A percentile compares a stretch with the other conserved stretches of the same genome.
Evolutionary conservation across 75 land plant genomes (phyloP).

Genomic region (Azolla pinnata): DNA sequence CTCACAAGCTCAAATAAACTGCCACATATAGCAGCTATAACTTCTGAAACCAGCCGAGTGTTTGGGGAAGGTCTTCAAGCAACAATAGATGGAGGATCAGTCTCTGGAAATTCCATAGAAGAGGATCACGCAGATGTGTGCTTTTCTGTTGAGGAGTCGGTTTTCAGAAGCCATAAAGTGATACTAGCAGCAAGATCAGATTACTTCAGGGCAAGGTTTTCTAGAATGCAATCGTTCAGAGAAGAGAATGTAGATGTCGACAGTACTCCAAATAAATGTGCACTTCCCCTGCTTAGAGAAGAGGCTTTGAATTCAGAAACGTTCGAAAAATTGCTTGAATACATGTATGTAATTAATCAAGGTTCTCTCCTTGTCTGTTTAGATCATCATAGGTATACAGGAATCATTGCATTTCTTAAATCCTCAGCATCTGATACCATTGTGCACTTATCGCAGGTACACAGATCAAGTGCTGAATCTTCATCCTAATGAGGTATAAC

Average conservation of each 20-base stretch:
- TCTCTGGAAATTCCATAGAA: background rate
- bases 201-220: constrained; percentile 73
- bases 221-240: constrained; percentile 44
- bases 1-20: no score
- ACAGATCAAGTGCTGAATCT: constrained; percentile 66
- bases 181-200: constrained; percentile 79
- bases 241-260: constrained; percentile 32
- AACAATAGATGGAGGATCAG: constrained; percentile 8
- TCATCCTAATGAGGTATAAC: constrained; percentile 72
- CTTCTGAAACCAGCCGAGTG: background rate
- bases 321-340: constrained; percentile 84
- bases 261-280: constrained; percentile 1
- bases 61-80: background rate
- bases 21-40: background rate
- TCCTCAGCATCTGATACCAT: no score
- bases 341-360: constrained; percentile 52
- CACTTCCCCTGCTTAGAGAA: constrained; percentile 65
- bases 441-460: constrained; percentile 56
- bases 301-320: constrained; percentile 65
- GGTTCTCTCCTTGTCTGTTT: background rate
- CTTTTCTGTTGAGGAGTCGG: constrained; percentile 46
- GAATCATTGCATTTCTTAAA: no score
- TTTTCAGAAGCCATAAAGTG: constrained; percentile 72
- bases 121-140: constrained; percentile 86
- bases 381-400: background rate